phyloP scores from a whole-genome alignment of 495 filamentous ascomycete species.

The Aspergillus nanangensis region DNA sequence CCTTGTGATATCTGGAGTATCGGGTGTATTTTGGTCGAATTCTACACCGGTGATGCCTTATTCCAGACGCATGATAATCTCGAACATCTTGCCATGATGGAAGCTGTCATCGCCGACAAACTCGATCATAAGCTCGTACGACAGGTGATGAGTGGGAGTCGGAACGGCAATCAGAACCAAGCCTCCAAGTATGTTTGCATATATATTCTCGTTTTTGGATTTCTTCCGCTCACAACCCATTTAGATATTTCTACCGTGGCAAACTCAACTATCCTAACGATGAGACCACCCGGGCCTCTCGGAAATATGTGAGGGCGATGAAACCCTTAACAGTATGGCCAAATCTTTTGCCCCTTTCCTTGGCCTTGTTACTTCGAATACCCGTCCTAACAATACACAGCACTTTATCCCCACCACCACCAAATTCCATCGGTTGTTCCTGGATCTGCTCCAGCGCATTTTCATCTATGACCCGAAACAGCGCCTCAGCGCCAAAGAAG shows the following conservation, averaged over 20 bases:
- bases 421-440: constrained; percentile 76
- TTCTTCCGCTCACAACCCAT: constrained; percentile 10
- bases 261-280: constrained; percentile 84
- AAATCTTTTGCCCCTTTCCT: neutral
- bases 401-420: constrained; percentile 82
- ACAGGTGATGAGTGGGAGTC: constrained; percentile 61
- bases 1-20: constrained; percentile 99
- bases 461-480: constrained; percentile 92
- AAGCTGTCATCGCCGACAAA: constrained; percentile 70
- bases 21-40: constrained; percentile 97
- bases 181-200: constrained; percentile 76
- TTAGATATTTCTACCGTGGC: constrained; percentile 78
- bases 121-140: constrained; percentile 74
- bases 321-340: constrained; percentile 72
- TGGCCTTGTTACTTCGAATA: neutral
- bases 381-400: constrained; percentile 44
- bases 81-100: constrained; percentile 99
- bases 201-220: neutral
- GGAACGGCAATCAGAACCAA: constrained; percentile 63
- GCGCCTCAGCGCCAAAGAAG: constrained; percentile 87
- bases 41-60: constrained; percentile 94
- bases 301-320: constrained; percentile 94
- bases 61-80: constrained; percentile 99
- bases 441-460: constrained; percentile 83
- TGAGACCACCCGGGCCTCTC: constrained; percentile 84